phyloP scores from a whole-genome alignment of 2,329 filamentous ascomycete species.

The Eurotiales sp. region DNA sequence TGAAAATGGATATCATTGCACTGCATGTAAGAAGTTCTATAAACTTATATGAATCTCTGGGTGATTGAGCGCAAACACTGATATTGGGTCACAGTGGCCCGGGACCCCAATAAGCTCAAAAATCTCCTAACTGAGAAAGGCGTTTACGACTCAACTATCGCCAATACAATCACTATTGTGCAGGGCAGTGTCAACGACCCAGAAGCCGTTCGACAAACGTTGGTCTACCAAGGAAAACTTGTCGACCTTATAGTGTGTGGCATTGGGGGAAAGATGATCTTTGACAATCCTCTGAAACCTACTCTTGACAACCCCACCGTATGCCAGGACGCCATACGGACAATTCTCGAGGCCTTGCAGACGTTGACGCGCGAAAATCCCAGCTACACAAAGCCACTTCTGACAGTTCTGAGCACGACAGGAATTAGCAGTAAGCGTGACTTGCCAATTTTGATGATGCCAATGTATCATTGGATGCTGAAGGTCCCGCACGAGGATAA shows the following conservation, averaged over 20 bases:
- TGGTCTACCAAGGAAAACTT: slow-evolving; percentile 20
- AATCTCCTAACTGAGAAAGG: slow-evolving; percentile 38
- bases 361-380: background rate
- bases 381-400: slow-evolving; percentile 18
- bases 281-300: slow-evolving; percentile 18
- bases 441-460: slow-evolving; percentile 27
- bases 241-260: slow-evolving; percentile 47
- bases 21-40: slow-evolving; percentile 25
- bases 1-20: slow-evolving; percentile 44
- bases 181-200: slow-evolving; percentile 45
- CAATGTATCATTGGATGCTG: slow-evolving; percentile 22
- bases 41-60: background rate
- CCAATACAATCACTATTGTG: slow-evolving; percentile 44
- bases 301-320: slow-evolving; percentile 32
- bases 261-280: slow-evolving; percentile 39
- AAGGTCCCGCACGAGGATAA: slow-evolving; percentile 24
- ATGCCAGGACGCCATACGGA: slow-evolving; percentile 29
- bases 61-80: background rate
- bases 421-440: slow-evolving; percentile 29
- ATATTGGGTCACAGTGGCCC: slow-evolving; percentile 32
- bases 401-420: slow-evolving; percentile 32
- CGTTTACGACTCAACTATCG: slow-evolving; percentile 32
- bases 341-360: slow-evolving; percentile 22
- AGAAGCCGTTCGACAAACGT: slow-evolving; percentile 36
- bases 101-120: slow-evolving; percentile 48